Conservation (phyloP, 148 eudicot species). For the Cornus kousa region DNA sequence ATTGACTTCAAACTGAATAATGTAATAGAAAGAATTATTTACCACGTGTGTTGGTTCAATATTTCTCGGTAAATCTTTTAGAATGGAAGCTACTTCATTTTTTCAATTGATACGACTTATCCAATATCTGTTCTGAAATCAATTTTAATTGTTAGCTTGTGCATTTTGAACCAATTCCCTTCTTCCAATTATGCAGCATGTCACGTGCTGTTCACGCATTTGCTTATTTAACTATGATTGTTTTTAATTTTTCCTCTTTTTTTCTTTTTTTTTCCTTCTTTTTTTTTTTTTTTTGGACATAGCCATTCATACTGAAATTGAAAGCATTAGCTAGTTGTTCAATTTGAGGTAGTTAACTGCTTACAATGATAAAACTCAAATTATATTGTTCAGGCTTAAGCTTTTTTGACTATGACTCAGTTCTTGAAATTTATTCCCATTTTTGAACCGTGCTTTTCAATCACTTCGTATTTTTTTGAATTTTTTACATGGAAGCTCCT, state of each 20-base stretch:
- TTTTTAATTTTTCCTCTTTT: too few species aligned
- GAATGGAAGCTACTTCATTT: background rate
- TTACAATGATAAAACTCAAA: background rate
- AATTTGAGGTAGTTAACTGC: background rate
- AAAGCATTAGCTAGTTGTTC: background rate
- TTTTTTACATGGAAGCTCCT: background rate
- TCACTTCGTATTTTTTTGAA: background rate
- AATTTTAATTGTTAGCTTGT: background rate
- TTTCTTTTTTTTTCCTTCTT: too few species aligned
- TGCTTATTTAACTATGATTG: background rate
- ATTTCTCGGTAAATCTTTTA: too few species aligned
- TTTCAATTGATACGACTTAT: background rate
- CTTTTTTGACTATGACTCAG: background rate
- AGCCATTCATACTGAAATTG: background rate
- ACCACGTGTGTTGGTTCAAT: background rate
- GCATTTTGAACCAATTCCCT: background rate
- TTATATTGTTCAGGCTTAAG: background rate
- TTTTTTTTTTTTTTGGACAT: too few species aligned
- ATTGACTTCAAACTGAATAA: background rate
- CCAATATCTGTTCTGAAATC: background rate
- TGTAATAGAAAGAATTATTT: background rate
- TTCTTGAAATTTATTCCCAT: background rate
- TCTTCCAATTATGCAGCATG: background rate
- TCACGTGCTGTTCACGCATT: background rate
- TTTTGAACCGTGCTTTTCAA: background rate